These are phyloP conservation scores for Xylaria sp. DNA, from an alignment of 2,329 filamentous ascomycete species.

Conservation along the genomic window DNA sequence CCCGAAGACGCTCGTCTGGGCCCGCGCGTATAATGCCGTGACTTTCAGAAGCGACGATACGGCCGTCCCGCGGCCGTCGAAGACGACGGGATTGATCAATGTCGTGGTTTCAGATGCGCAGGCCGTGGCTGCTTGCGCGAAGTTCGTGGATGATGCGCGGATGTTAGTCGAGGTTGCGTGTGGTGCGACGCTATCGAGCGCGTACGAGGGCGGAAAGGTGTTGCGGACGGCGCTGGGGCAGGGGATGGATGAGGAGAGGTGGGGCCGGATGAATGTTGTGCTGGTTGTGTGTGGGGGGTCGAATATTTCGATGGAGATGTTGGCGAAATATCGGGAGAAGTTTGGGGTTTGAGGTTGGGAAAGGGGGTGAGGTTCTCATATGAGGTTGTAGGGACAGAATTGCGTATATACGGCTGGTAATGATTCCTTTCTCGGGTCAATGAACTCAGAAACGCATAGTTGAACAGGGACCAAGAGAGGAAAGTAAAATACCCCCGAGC, in stretches of 20 bases:
- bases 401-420: not conserved
- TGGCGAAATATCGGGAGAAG: constrained; percentile 51
- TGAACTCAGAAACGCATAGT: too few species aligned
- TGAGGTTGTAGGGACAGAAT: not conserved
- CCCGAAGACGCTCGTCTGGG: constrained; percentile 50
- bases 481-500: too few species aligned
- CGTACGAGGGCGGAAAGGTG: constrained; percentile 51
- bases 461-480: too few species aligned
- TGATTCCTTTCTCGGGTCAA: not conserved
- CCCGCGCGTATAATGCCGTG: not conserved
- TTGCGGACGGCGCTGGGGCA: constrained; percentile 56
- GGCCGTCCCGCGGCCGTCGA: not conserved
- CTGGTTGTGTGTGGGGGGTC: constrained; percentile 79
- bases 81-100: constrained; percentile 41
- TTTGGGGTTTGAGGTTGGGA: constrained; percentile 34
- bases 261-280: constrained; percentile 66
- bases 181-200: constrained; percentile 69
- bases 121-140: constrained; percentile 70
- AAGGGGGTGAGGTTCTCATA: not conserved
- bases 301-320: constrained; percentile 57
- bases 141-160: constrained; percentile 75
- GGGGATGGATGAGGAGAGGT: constrained; percentile 50
- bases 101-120: constrained; percentile 68
- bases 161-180: constrained; percentile 80
- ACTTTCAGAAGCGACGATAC: not conserved